Evolutionary conservation across 2,329 filamentous ascomycete species (phyloP).

Genomic region (Neofusicoccum cordaticola): DNA sequence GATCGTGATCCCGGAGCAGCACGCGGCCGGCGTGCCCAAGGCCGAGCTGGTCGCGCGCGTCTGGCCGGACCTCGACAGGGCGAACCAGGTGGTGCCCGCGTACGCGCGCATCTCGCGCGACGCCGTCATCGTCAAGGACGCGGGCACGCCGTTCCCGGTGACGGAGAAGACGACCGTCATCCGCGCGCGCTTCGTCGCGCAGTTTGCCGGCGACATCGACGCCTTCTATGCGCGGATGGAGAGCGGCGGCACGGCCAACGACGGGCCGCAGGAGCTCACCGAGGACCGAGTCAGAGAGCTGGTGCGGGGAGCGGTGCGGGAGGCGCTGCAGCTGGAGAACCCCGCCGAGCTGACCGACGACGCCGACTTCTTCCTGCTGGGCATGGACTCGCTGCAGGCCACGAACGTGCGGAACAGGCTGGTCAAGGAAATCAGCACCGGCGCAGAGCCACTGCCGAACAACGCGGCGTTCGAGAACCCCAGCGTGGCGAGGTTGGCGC

Average conservation of each 20-base stretch:
- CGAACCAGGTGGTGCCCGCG: neutral
- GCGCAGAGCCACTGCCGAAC: constrained; percentile 44
- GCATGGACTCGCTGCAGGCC: constrained; percentile 59
- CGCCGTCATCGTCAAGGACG: neutral
- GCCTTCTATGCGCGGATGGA: constrained; percentile 34
- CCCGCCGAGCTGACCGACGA: constrained; percentile 53
- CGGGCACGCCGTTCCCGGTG: neutral
- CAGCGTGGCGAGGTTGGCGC: constrained; percentile 44
- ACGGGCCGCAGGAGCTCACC: constrained; percentile 20
- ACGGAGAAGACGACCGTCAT: constrained; percentile 48
- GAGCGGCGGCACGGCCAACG: constrained; percentile 5
- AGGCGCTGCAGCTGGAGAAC: constrained; percentile 32
- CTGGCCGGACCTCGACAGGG: neutral
- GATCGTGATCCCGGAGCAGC: neutral
- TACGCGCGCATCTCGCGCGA: neutral
- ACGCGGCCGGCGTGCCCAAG: neutral
- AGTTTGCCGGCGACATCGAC: constrained; percentile 48
- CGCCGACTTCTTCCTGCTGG: constrained; percentile 58
- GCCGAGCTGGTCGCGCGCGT: neutral
- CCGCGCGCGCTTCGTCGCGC: constrained; percentile 46
- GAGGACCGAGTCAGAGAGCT: constrained; percentile 27
- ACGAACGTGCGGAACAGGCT: constrained; percentile 56
- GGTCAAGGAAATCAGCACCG: constrained; percentile 48
- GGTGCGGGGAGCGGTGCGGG: neutral
- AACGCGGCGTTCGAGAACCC: constrained; percentile 59